Base-by-base conservation (phyloP, 192 early-diverging fungal species). In the Linnemannia zychae region DNA sequence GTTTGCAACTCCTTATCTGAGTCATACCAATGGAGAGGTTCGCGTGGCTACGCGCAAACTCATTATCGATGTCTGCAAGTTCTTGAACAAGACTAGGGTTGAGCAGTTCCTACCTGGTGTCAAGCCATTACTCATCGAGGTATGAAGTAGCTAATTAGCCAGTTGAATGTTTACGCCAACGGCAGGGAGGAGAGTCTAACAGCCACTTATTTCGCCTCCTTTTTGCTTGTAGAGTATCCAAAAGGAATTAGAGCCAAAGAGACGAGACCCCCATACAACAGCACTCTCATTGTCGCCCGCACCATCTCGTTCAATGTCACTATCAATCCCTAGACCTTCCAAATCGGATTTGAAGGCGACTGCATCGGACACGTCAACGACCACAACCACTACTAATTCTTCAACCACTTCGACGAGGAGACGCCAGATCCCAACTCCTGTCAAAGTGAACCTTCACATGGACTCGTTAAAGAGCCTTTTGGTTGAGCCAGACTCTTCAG, bases 1-100 rank as follows among this genome's bases (percentile, higher is more conserved):
- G 53, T 93, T 94, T 68, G 80, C 87, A 4, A 57, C 87, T 63
- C 92, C 90, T 7, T 91, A 91, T 53, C 75, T 94, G 46, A 89
- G 91, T 20, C 89, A 95, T 78, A 89, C 85, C 52, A 94, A 91
- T 63, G 81, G 74, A 1, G 93, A 94, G 57, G 92, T 95, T 37
- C 90, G 93, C 13, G 91, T 93, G 52, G 86, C 88, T 3, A 89
- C 94, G 11, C 83, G 90, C 12, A 88, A 82, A 37, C 79, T 95
- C 6, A 87, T 94, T 24, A 90, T 91, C 20, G 89, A 77, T 53
- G 80, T 93, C 22, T 81, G 82, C 77, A 89, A 81, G 73, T 82
- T 69, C 34, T 67, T 81, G 71, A 77, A 74, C 71, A 82, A 78
- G 76, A 77, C 78, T 11, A 67, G 81, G 24, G 84, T 89, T 28